Conservation (phyloP, 257 asterid species). For the Ehretia macrophylla region DNA sequence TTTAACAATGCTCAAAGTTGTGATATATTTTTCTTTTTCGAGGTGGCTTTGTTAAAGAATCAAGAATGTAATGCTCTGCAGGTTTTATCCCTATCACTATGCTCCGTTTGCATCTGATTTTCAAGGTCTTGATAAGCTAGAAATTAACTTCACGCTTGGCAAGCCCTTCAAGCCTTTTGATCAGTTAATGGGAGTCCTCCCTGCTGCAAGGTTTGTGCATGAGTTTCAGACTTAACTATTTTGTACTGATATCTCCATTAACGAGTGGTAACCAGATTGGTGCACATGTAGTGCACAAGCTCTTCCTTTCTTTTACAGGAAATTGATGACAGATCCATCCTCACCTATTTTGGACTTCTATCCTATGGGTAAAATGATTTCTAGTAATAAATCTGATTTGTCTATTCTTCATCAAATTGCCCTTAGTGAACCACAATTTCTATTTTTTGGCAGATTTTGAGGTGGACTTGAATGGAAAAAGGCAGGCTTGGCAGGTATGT, state of each 20-base stretch:
- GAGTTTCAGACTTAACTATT: not conserved
- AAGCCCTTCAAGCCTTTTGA: slow-evolving; percentile 63
- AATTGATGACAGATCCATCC: slow-evolving; percentile 52
- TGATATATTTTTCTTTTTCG: not conserved
- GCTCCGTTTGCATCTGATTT: slow-evolving; percentile 77
- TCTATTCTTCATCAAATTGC: not conserved
- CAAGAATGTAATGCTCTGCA: slow-evolving; percentile 13
- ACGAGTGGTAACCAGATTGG: slow-evolving; percentile 5
- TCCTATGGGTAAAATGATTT: slow-evolving; percentile 42
- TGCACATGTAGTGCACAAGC: slow-evolving; percentile 47
- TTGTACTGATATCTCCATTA: not conserved
- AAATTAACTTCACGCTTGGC: slow-evolving; percentile 46
- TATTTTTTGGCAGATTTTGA: slow-evolving; percentile 41
- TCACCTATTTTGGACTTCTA: slow-evolving; percentile 63
- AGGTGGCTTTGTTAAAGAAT: not conserved
- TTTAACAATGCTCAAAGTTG: not conserved
- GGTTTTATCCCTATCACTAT: slow-evolving; percentile 71
- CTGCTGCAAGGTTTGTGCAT: slow-evolving; percentile 60
- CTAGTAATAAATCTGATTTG: not conserved
- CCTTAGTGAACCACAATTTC: slow-evolving; percentile 10
- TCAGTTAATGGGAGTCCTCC: slow-evolving; percentile 72
- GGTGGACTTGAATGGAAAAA: slow-evolving; percentile 59
- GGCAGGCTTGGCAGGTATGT: slow-evolving; percentile 55
- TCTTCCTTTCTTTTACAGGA: slow-evolving; percentile 49
- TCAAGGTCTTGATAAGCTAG: slow-evolving; percentile 33